Conservation (phyloP, 768 basidiomycete genomes). For the Termitomyces sp. region DNA sequence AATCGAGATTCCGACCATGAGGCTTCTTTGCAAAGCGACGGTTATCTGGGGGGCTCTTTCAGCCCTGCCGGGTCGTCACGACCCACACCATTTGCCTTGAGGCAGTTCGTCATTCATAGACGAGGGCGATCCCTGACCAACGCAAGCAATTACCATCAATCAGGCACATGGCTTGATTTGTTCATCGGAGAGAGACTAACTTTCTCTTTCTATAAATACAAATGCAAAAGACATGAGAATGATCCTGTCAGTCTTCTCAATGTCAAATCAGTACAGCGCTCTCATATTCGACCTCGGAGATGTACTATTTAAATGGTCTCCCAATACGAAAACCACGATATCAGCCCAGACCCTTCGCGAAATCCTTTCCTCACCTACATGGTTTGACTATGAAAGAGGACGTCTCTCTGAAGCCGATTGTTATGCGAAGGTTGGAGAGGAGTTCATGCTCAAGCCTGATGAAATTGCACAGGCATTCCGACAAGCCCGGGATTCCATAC, state of each 20-base stretch:
- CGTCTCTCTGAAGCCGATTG: slow-evolving; percentile 38
- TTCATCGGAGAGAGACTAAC: not conserved
- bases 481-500: slow-evolving; percentile 43
- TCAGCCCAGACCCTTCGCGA: slow-evolving; percentile 32
- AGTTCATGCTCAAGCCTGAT: slow-evolving; percentile 30
- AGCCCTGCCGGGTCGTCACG: slow-evolving; percentile 8
- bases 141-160: slow-evolving; percentile 4
- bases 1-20: slow-evolving; percentile 8
- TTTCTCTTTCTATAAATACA: slow-evolving; percentile 9
- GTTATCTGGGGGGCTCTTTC: slow-evolving; percentile 3
- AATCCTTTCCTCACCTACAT: slow-evolving; percentile 41
- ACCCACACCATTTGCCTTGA: slow-evolving; percentile 14
- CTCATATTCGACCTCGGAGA: slow-evolving; percentile 54
- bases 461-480: slow-evolving; percentile 42
- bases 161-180: slow-evolving; percentile 16
- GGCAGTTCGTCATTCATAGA: slow-evolving; percentile 12
- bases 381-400: slow-evolving; percentile 52
- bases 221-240: not conserved
- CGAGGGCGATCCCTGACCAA: slow-evolving; percentile 7
- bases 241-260: not conserved
- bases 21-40: slow-evolving; percentile 2
- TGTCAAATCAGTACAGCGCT: slow-evolving; percentile 21
- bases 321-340: slow-evolving; percentile 38
- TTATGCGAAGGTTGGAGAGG: slow-evolving; percentile 33
- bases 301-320: slow-evolving; percentile 52